These are phyloP conservation scores for Mrakia gelida DNA, from an alignment of 768 basidiomycete genomes.

Conservation along the genomic window DNA sequence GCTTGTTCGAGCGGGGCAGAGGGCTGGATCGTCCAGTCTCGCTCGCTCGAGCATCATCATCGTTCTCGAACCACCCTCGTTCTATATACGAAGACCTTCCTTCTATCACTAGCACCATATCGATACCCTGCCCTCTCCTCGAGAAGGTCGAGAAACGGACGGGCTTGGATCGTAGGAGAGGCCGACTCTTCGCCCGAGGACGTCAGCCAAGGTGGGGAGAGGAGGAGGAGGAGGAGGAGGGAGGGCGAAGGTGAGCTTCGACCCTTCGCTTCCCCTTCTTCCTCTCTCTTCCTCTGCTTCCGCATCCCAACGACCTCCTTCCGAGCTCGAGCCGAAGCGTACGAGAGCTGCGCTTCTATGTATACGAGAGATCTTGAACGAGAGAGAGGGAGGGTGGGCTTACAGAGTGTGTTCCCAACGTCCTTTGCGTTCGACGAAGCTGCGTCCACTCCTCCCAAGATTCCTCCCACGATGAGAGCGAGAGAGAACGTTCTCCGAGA, in stretches of 20 bases:
- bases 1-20: too few relatives aligned
- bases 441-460: background rate
- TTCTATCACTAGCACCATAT: too few relatives aligned
- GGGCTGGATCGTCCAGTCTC: too few relatives aligned
- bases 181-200: background rate
- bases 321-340: background rate
- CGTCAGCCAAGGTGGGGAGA: background rate
- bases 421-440: background rate
- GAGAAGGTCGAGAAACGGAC: too few relatives aligned
- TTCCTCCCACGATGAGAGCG: background rate
- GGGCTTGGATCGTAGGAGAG: background rate
- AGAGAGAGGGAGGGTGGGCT: background rate
- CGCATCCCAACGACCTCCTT: background rate
- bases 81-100: background rate
- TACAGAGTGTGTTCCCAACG: conserved; percentile 19
- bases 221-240: background rate
- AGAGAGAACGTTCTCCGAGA: background rate
- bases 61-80: background rate
- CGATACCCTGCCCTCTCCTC: background rate
- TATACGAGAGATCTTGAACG: background rate
- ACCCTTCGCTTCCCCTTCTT: conserved; percentile 1
- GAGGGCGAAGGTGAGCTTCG: conserved; percentile 16
- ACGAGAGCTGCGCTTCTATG: background rate
- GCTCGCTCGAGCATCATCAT: background rate
- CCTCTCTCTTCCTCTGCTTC: background rate